phyloP scores from a whole-genome alignment of 129 eudicot species.

The Tanacetum coccineum region DNA sequence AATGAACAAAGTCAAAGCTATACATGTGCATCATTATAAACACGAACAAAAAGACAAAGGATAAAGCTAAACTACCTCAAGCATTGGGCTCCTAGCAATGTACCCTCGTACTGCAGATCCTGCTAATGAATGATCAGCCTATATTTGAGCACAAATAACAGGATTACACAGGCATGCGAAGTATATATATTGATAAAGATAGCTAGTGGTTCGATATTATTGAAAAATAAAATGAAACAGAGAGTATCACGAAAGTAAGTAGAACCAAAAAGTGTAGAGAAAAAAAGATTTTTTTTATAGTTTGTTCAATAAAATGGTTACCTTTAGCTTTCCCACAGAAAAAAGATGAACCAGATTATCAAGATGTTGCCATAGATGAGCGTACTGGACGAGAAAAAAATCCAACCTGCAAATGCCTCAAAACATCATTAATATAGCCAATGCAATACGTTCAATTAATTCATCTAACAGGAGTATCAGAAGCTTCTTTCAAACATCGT shows the following conservation, averaged over 20 bases:
- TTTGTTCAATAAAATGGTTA: no score
- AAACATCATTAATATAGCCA: no score
- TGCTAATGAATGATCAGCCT: slow-evolving; percentile 23
- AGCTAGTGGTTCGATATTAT: neutral
- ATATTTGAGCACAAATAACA: neutral
- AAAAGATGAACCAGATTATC: no score
- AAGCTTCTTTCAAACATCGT: no score
- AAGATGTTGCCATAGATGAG: no score
- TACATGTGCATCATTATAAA: slow-evolving; percentile 7
- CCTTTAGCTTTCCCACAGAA: no score
- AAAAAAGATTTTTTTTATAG: no score
- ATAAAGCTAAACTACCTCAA: slow-evolving; percentile 18
- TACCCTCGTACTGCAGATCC: slow-evolving; percentile 26
- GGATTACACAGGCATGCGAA: neutral
- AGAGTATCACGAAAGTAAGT: neutral
- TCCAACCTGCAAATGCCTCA: no score
- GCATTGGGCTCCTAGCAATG: slow-evolving; percentile 22
- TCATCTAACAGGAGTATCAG: no score
- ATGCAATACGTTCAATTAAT: no score
- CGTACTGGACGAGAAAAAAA: no score
- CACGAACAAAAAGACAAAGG: neutral
- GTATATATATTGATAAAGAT: neutral
- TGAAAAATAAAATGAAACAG: neutral
- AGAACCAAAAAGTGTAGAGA: neutral
- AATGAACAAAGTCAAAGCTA: neutral